Percentiles rank a stretch among this genome's conserved stretches.
phyloP scores from a whole-genome alignment of 495 filamentous ascomycete species.

The Podospora conica region DNA sequence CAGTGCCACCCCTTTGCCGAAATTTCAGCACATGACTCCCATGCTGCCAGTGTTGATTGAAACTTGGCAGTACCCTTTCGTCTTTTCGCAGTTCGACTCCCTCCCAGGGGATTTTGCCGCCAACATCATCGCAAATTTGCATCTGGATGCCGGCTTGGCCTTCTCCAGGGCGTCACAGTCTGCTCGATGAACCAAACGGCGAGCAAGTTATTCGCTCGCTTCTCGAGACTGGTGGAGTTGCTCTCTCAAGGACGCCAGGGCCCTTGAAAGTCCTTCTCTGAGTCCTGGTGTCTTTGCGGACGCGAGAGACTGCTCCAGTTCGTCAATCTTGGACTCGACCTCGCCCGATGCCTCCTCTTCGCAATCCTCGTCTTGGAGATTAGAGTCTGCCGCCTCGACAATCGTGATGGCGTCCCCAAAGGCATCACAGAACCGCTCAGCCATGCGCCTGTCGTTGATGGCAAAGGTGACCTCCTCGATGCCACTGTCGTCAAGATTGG shows the following conservation, averaged over 20 bases:
- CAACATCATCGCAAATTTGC: too few species aligned
- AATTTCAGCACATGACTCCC: neutral
- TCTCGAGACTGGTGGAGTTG: neutral
- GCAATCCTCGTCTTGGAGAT: neutral
- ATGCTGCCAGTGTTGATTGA: neutral
- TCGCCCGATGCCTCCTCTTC: neutral
- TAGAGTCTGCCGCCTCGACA: neutral
- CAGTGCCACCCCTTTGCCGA: neutral
- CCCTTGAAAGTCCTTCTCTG: neutral
- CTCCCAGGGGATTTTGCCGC: neutral
- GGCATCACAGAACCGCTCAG: neutral
- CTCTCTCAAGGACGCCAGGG: neutral
- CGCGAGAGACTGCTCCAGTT: neutral
- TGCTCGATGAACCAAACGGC: neutral
- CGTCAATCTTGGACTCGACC: neutral
- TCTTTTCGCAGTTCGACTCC: neutral
- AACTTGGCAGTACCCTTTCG: neutral
- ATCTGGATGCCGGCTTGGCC: too few species aligned
- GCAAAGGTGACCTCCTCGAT: slow-evolving; percentile 15
- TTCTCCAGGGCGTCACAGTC: neutral
- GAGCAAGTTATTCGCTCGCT: neutral
- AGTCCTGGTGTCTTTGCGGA: neutral
- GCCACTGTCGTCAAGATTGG: slow-evolving; percentile 30
- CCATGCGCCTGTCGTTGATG: neutral
- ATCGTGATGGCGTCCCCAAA: slow-evolving; percentile 2